These are phyloP conservation scores for Hymenochaete sp. DNA, from an alignment of 1,284 basidiomycete genomes.

Conservation along the genomic window DNA sequence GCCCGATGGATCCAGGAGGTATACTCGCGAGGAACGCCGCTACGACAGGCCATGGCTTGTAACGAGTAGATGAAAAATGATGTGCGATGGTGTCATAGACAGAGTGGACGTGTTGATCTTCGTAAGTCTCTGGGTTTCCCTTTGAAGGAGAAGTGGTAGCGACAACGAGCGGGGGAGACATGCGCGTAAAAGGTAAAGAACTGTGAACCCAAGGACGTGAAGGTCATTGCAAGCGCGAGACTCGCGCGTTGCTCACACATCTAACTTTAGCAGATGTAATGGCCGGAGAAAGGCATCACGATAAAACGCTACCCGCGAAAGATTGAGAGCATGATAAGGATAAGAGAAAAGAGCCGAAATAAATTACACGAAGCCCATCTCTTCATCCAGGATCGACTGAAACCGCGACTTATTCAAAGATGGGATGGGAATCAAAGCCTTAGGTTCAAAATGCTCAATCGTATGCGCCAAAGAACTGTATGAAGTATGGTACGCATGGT, in stretches of 20 bases:
- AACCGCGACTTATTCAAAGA: slow-evolving; percentile 58
- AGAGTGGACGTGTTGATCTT: slow-evolving; percentile 68
- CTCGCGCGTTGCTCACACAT: too few relatives aligned
- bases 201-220: too few relatives aligned
- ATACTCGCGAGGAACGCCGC: slow-evolving; percentile 69
- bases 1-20: slow-evolving; percentile 73
- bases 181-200: not conserved
- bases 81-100: slow-evolving; percentile 88
- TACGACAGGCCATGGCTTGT: slow-evolving; percentile 98
- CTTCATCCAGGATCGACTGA: slow-evolving; percentile 56
- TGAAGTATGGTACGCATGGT: slow-evolving; percentile 16
- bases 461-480: slow-evolving; percentile 44
- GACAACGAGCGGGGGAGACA: slow-evolving; percentile 25
- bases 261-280: too few relatives aligned
- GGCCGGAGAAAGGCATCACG: too few relatives aligned
- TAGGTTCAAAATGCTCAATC: slow-evolving; percentile 41
- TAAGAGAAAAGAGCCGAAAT: not conserved
- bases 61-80: slow-evolving; percentile 90
- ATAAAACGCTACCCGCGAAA: too few relatives aligned
- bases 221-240: too few relatives aligned
- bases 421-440: slow-evolving; percentile 50
- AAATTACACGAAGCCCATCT: slow-evolving; percentile 54
- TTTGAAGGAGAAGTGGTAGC: slow-evolving; percentile 31
- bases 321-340: not conserved
- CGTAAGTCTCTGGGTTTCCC: slow-evolving; percentile 50